phyloP scores from a whole-genome alignment of 2,329 filamentous ascomycete species.

The Cladosporium sp. region DNA sequence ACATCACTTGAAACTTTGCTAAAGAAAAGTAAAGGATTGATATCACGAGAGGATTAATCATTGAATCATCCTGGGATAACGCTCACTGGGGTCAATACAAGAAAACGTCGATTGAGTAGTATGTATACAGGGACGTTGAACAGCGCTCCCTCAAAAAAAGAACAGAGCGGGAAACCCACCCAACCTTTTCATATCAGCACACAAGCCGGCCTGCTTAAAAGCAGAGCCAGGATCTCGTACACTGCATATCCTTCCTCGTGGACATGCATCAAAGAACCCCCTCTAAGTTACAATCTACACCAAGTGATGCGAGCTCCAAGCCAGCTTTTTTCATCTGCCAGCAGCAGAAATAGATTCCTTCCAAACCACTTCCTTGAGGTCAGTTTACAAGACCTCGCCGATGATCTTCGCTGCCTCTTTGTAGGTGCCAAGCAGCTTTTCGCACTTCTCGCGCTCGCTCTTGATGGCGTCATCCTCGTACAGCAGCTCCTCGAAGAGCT shows the following conservation, averaged over 20 bases:
- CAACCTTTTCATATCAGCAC: slow-evolving; percentile 10
- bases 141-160: neutral
- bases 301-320: neutral
- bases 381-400: slow-evolving; percentile 77
- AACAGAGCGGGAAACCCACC: neutral
- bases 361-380: neutral
- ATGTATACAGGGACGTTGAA: neutral
- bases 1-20: neutral
- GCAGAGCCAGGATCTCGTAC: neutral
- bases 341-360: neutral
- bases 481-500: slow-evolving; percentile 84
- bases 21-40: too few species aligned
- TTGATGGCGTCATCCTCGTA: slow-evolving; percentile 98
- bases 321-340: neutral
- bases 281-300: slow-evolving; percentile 6
- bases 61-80: neutral
- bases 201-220: neutral
- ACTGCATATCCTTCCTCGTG: neutral
- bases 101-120: slow-evolving; percentile 9
- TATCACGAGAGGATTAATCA: too few species aligned
- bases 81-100: neutral
- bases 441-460: slow-evolving; percentile 97
- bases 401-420: slow-evolving; percentile 98
- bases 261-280: neutral
- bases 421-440: slow-evolving; percentile 92